Base-by-base conservation (phyloP, 23 red algal genomes). In the Cyanidiococcus yangmingshanensis region DNA sequence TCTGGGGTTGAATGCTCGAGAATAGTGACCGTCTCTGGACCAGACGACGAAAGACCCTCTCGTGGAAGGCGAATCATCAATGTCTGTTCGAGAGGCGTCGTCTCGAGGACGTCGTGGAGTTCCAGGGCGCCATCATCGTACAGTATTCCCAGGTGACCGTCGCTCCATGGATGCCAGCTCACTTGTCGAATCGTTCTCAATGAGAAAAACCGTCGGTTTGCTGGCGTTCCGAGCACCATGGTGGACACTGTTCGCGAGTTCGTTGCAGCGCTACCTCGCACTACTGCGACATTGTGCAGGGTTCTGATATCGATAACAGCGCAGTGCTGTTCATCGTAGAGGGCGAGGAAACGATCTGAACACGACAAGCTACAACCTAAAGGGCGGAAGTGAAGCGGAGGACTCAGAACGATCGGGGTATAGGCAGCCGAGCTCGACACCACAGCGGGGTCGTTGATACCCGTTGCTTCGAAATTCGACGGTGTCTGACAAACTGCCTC, bases 141-240 rank as follows among this genome's bases (percentile, higher is more conserved):
- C 12, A 71, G 32, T 2, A 71, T 35, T 3, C 16, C 63, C 12
- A 71, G 32, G 32, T 30, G 63, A 27, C 63, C 63, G 27, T 71
- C 63, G 27, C 63, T 71, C 63, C 63, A 71, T 2, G 63, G 63
- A 71, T 71, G 63, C 63, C 63, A 71, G 32, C 32, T 25, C 27
- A 71, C 63, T 30, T 71, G 63, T 7, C 45, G 45, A 54, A 54
- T 54, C 12, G 12, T 54, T 54, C 45, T 7, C 21, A 54, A 21
- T 21, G 45, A 15, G 45, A 54, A 54, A 54, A 21, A 7, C 45
- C 45, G 7, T 21, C 21, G 45, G 21, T 21, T 54, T 15, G 45
- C 21, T 54, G 12, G 45, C 7, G 12, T 54, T 15, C 45, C 45
- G 3, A 71, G 63, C 27, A 71, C 16, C 21, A 25, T 7, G 7